Evolutionary conservation across 2,329 filamentous ascomycete species (phyloP).

Genomic region (Neoascochyta sp.): DNA sequence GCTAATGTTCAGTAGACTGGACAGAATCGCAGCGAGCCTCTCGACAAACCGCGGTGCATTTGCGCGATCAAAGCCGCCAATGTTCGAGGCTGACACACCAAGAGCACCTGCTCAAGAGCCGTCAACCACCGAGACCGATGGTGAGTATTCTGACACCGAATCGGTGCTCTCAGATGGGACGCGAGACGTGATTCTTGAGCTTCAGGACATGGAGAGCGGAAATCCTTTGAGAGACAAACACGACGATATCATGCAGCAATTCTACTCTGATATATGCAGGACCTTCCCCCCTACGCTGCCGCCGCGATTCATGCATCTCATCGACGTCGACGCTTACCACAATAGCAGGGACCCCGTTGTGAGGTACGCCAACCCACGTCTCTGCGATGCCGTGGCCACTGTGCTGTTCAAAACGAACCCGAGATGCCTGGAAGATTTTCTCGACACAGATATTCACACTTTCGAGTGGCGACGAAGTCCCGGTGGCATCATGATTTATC

Average conservation of each 20-base stretch:
- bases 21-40: background rate
- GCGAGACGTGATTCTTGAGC: constrained; percentile 7
- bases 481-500: constrained; percentile 12
- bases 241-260: constrained; percentile 8
- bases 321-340: constrained; percentile 7
- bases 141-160: too few species aligned
- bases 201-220: constrained; percentile 9
- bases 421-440: constrained; percentile 11
- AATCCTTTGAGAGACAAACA: constrained; percentile 10
- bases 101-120: background rate
- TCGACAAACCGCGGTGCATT: constrained; percentile 1
- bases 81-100: constrained; percentile 1
- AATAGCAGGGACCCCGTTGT: constrained; percentile 5
- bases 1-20: background rate
- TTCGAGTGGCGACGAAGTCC: constrained; percentile 17
- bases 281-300: constrained; percentile 2
- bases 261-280: constrained; percentile 2
- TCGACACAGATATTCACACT: constrained; percentile 8
- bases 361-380: constrained; percentile 7
- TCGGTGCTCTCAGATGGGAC: too few species aligned
- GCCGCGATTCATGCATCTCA: constrained; percentile 10
- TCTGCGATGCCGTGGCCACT: constrained; percentile 17
- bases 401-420: constrained; percentile 9
- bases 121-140: constrained; percentile 1
- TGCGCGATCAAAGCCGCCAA: constrained; percentile 1